Conservation (phyloP, 1,139 yeast species). For the Hansenula lynferdii region DNA sequence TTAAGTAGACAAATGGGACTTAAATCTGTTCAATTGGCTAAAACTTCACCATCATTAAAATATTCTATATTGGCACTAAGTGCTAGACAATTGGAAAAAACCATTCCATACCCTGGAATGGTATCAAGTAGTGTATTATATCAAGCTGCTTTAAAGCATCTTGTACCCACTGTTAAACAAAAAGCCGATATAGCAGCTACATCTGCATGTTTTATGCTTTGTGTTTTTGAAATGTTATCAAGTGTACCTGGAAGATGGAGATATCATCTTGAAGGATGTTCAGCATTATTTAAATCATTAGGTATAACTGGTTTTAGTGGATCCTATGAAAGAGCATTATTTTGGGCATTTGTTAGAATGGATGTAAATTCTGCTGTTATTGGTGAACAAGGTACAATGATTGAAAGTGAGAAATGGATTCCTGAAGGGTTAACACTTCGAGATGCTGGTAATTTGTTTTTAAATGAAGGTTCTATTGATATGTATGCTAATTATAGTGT, state of each 20-base stretch:
- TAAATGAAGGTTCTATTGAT: slow-evolving; percentile 24
- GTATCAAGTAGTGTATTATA: slow-evolving; percentile 17
- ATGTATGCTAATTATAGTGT: slow-evolving; percentile 39
- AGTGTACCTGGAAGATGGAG: slow-evolving; percentile 33
- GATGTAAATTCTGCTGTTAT: slow-evolving; percentile 34
- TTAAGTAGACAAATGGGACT: slow-evolving; percentile 27
- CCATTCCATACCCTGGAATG: slow-evolving; percentile 6
- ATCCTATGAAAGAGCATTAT: slow-evolving; percentile 28
- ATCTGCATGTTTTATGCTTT: slow-evolving; percentile 29
- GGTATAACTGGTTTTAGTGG: slow-evolving; percentile 33
- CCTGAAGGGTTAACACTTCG: slow-evolving; percentile 25
- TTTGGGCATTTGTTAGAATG: slow-evolving; percentile 37
- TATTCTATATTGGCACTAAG: slow-evolving; percentile 29
- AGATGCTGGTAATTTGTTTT: slow-evolving; percentile 24
- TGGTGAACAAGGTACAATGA: slow-evolving; percentile 31
- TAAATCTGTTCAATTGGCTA: slow-evolving; percentile 23
- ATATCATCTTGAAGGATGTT: slow-evolving; percentile 34
- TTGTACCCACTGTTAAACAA: slow-evolving; percentile 29
- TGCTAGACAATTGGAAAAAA: slow-evolving; percentile 28
- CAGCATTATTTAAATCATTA: slow-evolving; percentile 32
- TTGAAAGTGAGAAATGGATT: slow-evolving; percentile 31
- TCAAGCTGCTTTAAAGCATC: slow-evolving; percentile 25
- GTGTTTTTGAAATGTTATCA: slow-evolving; percentile 34
- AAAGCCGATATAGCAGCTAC: slow-evolving; percentile 23
- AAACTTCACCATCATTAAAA: slow-evolving; percentile 20